Evolutionary conservation across 768 basidiomycete species (phyloP).

Genomic region (Tulasnella sp.): DNA sequence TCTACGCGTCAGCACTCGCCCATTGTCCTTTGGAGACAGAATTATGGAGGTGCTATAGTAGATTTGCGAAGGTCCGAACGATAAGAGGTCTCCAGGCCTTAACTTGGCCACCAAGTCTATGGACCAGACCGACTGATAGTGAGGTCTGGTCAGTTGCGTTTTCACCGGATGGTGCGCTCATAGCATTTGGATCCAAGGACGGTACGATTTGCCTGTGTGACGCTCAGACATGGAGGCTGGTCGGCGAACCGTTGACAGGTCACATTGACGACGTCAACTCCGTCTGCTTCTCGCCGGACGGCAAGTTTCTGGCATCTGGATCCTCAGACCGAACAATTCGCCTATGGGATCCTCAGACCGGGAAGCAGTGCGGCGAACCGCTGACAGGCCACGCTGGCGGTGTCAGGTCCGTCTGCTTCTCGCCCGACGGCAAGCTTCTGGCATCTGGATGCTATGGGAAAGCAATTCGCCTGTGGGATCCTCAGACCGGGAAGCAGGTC

Average conservation of each 20-base stretch:
- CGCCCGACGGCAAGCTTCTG: no score
- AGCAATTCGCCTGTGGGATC: no score
- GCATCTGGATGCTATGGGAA: no score
- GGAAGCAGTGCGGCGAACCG: no score
- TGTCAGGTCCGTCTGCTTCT: no score
- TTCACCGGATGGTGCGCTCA: background rate
- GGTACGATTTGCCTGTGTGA: background rate
- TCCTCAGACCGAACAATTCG: no score
- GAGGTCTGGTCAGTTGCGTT: background rate
- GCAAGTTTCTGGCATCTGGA: no score
- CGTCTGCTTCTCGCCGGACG: no score
- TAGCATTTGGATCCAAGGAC: background rate
- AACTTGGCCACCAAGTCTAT: background rate
- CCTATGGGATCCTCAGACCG: no score
- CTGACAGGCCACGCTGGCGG: no score
- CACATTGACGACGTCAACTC: background rate
- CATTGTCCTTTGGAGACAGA: background rate
- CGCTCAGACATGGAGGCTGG: background rate
- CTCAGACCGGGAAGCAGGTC: no score
- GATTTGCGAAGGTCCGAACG: background rate
- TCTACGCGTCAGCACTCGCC: background rate
- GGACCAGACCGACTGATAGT: background rate
- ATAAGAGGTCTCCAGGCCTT: background rate
- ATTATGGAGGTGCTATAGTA: background rate
- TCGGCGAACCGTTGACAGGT: background rate